phyloP scores from a whole-genome alignment of 176 grass and related monocot genomes.

The sorghum (Sorghum bicolor) region DNA sequence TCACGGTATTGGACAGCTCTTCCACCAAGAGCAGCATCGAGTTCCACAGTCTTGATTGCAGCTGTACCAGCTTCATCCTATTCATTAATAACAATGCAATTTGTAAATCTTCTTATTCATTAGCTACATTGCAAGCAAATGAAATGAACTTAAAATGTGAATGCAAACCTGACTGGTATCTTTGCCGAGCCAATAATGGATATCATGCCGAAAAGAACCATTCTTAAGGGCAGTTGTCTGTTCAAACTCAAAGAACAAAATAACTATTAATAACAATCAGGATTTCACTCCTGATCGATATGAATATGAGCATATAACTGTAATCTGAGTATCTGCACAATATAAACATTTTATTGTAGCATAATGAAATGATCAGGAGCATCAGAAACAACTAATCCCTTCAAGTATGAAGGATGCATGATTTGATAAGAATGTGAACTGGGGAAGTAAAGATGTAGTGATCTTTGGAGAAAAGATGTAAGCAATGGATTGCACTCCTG shows the following conservation, averaged over 20 bases:
- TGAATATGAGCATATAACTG: conserved; percentile 9
- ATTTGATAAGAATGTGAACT: conserved; percentile 4
- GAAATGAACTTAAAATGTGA: conserved; percentile 15
- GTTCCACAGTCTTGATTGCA: conserved; percentile 91
- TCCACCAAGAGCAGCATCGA: conserved; percentile 92
- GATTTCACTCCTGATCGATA: conserved; percentile 9
- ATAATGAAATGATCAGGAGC: neutral
- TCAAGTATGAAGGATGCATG: conserved; percentile 19
- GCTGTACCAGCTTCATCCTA: conserved; percentile 96
- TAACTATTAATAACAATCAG: conserved; percentile 11
- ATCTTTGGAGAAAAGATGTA: conserved; percentile 6
- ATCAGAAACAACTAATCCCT: neutral
- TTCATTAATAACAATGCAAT: conserved; percentile 37
- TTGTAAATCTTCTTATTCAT: conserved; percentile 19
- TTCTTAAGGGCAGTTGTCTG: conserved; percentile 85
- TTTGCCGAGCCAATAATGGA: conserved; percentile 99
- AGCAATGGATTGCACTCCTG: neutral
- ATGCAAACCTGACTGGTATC: conserved; percentile 81
- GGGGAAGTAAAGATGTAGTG: conserved; percentile 7
- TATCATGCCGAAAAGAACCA: conserved; percentile 86
- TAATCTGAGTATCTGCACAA: neutral
- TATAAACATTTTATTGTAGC: conserved; percentile 25
- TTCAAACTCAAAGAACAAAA: conserved; percentile 33
- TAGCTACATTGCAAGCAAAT: conserved; percentile 12
- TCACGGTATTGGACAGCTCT: conserved; percentile 97